Evolutionary conservation across 805 yeast species (phyloP).

Genomic region (Metschnikowia shivogae): DNA sequence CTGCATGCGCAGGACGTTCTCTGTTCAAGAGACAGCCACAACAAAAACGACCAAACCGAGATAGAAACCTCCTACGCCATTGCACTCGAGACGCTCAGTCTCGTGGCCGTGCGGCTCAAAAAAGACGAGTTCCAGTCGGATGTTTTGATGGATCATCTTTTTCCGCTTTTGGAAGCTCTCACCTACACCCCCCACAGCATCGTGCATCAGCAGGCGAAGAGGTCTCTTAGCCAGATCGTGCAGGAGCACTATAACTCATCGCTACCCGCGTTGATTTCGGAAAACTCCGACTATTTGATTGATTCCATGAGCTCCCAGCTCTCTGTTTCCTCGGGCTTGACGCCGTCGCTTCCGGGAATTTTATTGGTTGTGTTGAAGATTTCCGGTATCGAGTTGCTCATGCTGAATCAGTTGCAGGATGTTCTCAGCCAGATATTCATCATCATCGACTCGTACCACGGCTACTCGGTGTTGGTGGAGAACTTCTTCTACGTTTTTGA

Average conservation of each 20-base stretch:
- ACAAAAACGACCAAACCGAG: constrained; percentile 7
- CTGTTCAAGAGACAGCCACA: constrained; percentile 22
- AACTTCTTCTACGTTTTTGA: constrained; percentile 72
- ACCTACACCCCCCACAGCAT: constrained; percentile 47
- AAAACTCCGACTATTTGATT: constrained; percentile 74
- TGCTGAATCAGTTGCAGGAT: constrained; percentile 59
- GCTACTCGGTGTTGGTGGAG: constrained; percentile 66
- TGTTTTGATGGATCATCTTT: constrained; percentile 67
- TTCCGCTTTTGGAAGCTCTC: constrained; percentile 67
- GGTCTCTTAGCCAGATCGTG: constrained; percentile 44
- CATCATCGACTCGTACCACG: constrained; percentile 79
- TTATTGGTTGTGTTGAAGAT: constrained; percentile 64
- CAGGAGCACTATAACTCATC: constrained; percentile 52
- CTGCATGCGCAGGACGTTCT: constrained; percentile 40
- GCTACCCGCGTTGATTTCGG: constrained; percentile 49
- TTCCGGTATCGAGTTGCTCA: constrained; percentile 63
- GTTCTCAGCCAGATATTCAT: constrained; percentile 70
- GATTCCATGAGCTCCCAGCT: constrained; percentile 73
- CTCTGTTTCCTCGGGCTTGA: constrained; percentile 59
- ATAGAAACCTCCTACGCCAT: constrained; percentile 31
- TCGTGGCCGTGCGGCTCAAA: constrained; percentile 20
- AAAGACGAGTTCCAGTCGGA: constrained; percentile 35
- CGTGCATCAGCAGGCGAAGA: constrained; percentile 53
- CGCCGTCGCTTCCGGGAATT: constrained; percentile 70
- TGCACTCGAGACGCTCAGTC: constrained; percentile 44